Evolutionary conservation across 805 yeast species (phyloP).

Genomic region (Schwanniomyces pseudopolymorphus): DNA sequence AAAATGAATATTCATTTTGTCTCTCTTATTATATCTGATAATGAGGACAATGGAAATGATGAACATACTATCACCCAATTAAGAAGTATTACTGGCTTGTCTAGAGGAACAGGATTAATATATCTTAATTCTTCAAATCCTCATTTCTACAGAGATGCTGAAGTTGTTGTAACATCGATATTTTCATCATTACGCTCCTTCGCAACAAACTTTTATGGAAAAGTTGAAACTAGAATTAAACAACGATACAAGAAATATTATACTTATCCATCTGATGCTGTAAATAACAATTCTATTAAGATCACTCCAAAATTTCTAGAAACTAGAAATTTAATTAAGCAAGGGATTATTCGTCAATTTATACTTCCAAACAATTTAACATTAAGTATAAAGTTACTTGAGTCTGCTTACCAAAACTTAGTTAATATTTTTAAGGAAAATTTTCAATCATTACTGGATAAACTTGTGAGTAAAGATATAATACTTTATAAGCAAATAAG

Average conservation of each 20-base stretch:
- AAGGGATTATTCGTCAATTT: constrained; percentile 32
- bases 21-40: constrained; percentile 21
- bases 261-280: constrained; percentile 26
- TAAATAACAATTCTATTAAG: constrained; percentile 25
- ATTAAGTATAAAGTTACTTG: constrained; percentile 26
- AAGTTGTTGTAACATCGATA: constrained; percentile 28
- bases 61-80: constrained; percentile 22
- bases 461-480: constrained; percentile 27
- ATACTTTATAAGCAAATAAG: constrained; percentile 36
- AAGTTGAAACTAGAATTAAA: constrained; percentile 29
- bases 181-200: constrained; percentile 26
- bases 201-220: constrained; percentile 34
- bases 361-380: constrained; percentile 34
- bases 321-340: constrained; percentile 37
- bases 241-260: constrained; percentile 39
- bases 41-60: constrained; percentile 11
- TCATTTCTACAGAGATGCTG: constrained; percentile 26
- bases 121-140: constrained; percentile 14
- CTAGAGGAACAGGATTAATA: constrained; percentile 30
- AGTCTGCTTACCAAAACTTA: constrained; percentile 31
- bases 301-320: constrained; percentile 39
- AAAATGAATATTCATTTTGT: constrained; percentile 16
- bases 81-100: constrained; percentile 28
- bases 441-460: constrained; percentile 8
- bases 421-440: constrained; percentile 21